Percentiles rank a stretch among this genome's conserved stretches.
phyloP scores from a whole-genome alignment of 2,329 filamentous ascomycete genomes.

The Fusarium cicatricum region DNA sequence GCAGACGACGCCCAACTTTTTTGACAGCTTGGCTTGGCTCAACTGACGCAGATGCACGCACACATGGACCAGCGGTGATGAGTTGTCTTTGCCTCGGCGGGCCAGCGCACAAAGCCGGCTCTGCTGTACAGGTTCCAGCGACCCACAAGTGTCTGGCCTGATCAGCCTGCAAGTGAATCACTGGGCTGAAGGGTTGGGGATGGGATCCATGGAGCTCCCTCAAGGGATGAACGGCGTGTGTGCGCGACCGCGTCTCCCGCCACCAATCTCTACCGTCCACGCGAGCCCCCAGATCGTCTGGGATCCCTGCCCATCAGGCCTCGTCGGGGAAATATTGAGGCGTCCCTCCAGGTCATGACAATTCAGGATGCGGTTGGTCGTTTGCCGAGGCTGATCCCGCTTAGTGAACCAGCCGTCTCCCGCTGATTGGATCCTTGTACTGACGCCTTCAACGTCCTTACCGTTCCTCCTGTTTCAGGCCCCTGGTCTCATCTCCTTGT shows the following conservation, averaged over 20 bases:
- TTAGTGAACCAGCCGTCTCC: slow-evolving; percentile 10
- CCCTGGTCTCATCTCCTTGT: slow-evolving; percentile 24
- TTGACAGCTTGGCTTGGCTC: slow-evolving; percentile 34
- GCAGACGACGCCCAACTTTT: slow-evolving; percentile 19
- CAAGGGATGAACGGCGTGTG: slow-evolving; percentile 8
- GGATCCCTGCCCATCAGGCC: slow-evolving; percentile 15
- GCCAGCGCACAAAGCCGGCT: slow-evolving; percentile 18
- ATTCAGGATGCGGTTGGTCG: slow-evolving; percentile 15
- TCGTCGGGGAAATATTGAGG: slow-evolving; percentile 32
- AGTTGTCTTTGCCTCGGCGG: slow-evolving; percentile 30
- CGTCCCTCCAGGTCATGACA: slow-evolving; percentile 12
- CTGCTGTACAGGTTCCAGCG: not conserved
- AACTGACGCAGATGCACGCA: slow-evolving; percentile 22
- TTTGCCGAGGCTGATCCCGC: slow-evolving; percentile 19
- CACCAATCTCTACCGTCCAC: slow-evolving; percentile 1
- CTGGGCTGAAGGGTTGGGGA: not conserved
- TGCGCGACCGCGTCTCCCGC: slow-evolving; percentile 7
- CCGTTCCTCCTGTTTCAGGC: slow-evolving; percentile 40
- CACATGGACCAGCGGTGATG: slow-evolving; percentile 25
- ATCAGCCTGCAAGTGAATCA: not conserved
- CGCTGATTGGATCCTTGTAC: slow-evolving; percentile 22
- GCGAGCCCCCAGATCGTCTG: not conserved
- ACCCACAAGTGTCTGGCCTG: slow-evolving; percentile 3
- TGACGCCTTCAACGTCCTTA: slow-evolving; percentile 18
- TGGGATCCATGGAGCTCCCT: not conserved